Percentiles rank a stretch among this genome's conserved stretches.
These are phyloP conservation scores for Cutaneotrichosporon cyanovorans DNA, from an alignment of 1,284 basidiomycete species.

Conservation along the genomic window DNA sequence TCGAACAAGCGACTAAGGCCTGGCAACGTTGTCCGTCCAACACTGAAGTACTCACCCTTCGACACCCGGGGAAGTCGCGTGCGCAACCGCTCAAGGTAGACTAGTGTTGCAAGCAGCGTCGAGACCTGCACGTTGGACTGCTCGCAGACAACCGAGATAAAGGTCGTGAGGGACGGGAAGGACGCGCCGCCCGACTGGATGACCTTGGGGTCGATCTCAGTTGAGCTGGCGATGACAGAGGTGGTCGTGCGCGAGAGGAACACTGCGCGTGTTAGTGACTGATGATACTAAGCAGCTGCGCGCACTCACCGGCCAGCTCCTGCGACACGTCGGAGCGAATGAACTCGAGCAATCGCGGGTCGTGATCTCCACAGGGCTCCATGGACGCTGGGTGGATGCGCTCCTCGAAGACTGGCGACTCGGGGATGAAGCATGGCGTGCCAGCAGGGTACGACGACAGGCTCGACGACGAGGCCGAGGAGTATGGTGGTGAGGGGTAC, in stretches of 20 bases:
- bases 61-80: constrained; percentile 72
- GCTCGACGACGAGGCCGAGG: constrained; percentile 13
- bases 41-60: constrained; percentile 56
- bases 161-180: constrained; percentile 74
- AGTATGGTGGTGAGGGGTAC: constrained; percentile 4
- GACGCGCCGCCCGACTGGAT: constrained; percentile 20
- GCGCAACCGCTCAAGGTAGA: constrained; percentile 85
- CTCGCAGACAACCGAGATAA: constrained; percentile 76
- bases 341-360: constrained; percentile 68
- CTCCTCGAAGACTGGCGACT: constrained; percentile 43
- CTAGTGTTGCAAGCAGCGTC: constrained; percentile 82
- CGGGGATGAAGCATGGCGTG: constrained; percentile 35
- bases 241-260: constrained; percentile 45
- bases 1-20: too few relatives aligned
- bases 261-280: constrained; percentile 19
- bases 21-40: too few relatives aligned
- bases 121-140: constrained; percentile 85
- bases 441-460: constrained; percentile 27
- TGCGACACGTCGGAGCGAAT: constrained; percentile 66
- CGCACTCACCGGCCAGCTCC: constrained; percentile 63
- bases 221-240: constrained; percentile 43
- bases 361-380: constrained; percentile 59
- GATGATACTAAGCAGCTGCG: neutral
- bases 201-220: constrained; percentile 31
- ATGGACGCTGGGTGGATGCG: constrained; percentile 57